Evolutionary conservation across 148 eudicot species (phyloP).

Genomic region (Tetragonia tetragonoides): DNA sequence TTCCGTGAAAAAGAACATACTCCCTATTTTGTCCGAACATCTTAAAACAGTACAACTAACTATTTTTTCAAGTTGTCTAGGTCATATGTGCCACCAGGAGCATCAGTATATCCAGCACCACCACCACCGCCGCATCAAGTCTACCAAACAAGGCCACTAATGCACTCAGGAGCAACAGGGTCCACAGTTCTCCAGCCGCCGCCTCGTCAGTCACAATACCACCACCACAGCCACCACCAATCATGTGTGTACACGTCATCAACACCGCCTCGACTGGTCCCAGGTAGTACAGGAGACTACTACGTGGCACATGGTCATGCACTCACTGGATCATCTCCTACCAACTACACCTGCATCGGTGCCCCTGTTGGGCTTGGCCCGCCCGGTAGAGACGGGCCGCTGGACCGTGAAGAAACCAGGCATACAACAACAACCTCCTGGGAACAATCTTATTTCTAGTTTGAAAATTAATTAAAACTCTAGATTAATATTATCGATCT

Average conservation of each 20-base stretch:
- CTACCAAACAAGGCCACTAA: slow-evolving; percentile 50
- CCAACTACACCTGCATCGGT: slow-evolving; percentile 73
- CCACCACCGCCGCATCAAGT: slow-evolving; percentile 41
- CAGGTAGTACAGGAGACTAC: slow-evolving; percentile 40
- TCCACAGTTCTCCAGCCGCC: slow-evolving; percentile 34
- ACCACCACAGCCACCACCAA: slow-evolving; percentile 27
- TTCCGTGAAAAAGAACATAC: too few species aligned
- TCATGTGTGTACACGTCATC: slow-evolving; percentile 49
- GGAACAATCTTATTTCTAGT: not conserved
- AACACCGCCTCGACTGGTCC: slow-evolving; percentile 30
- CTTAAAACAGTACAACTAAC: not conserved
- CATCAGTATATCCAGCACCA: slow-evolving; percentile 18
- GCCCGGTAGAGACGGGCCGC: slow-evolving; percentile 20
- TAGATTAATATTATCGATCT: too few species aligned
- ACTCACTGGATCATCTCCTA: slow-evolving; percentile 36
- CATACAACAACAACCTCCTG: not conserved
- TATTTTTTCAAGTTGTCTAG: slow-evolving; percentile 14
- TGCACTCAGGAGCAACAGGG: slow-evolving; percentile 38
- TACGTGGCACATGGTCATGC: slow-evolving; percentile 54
- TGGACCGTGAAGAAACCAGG: slow-evolving; percentile 19
- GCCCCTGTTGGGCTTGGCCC: slow-evolving; percentile 59
- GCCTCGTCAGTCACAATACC: slow-evolving; percentile 25
- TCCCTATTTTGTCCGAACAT: not conserved
- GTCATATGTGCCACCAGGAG: slow-evolving; percentile 31
- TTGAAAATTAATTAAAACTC: not conserved